Conservation (phyloP, 495 filamentous ascomycete species). For the Aspergillus asperescens region DNA sequence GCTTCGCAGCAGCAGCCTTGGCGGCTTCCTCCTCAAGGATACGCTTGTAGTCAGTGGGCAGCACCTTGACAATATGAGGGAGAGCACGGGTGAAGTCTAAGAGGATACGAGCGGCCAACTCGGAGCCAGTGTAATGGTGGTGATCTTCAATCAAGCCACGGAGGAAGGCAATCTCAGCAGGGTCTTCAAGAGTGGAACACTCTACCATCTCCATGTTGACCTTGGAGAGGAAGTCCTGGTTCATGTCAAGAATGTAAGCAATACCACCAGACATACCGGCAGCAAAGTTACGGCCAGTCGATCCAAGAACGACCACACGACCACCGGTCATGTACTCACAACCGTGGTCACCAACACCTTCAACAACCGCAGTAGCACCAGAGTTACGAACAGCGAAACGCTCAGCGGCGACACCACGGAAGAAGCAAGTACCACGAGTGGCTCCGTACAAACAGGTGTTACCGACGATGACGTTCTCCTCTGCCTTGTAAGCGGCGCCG, state of each 20-base stretch:
- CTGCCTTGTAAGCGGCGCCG: constrained; percentile 89
- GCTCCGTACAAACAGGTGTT: constrained; percentile 98
- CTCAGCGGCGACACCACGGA: constrained; percentile 96
- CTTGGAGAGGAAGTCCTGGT: constrained; percentile 87
- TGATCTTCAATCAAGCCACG: constrained; percentile 96
- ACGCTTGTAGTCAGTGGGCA: constrained; percentile 97
- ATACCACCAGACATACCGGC: constrained; percentile 99
- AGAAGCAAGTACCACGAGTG: constrained; percentile 89
- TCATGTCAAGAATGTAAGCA: constrained; percentile 91
- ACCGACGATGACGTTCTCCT: constrained; percentile 95
- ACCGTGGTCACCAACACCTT: constrained; percentile 95
- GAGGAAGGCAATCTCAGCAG: constrained; percentile 86
- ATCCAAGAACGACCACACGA: constrained; percentile 81
- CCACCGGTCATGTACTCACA: constrained; percentile 99
- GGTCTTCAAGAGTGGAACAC: constrained; percentile 80
- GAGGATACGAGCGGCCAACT: constrained; percentile 89
- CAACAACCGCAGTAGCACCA: constrained; percentile 91
- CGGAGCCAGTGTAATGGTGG: constrained; percentile 98
- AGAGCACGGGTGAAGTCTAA: constrained; percentile 97
- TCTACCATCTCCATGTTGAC: constrained; percentile 99
- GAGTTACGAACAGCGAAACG: constrained; percentile 98
- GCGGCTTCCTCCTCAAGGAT: constrained; percentile 80
- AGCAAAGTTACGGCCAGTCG: constrained; percentile 98
- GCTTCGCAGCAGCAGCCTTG: constrained; percentile 80
- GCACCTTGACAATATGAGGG: constrained; percentile 86